Evolutionary conservation across 495 filamentous ascomycete species (phyloP), one percentile per base, ranked within the genome.

Genomic region (Neurospora sp.): DNA sequence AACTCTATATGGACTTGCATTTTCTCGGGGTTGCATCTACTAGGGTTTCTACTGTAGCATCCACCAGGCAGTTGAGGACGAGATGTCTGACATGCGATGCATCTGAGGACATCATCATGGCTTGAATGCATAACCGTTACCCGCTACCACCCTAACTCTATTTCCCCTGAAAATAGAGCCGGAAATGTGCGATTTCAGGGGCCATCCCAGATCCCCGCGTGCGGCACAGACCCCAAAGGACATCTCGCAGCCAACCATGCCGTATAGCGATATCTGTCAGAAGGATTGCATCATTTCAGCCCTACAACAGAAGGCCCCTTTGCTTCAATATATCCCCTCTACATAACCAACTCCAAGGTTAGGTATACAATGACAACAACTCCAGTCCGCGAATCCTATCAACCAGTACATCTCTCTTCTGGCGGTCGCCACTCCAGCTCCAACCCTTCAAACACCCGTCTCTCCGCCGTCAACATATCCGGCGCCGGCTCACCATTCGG

Each of bases 391-490:
- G 5, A 20, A 5, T 12, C n/a, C 18, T 1, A 35, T 76, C 69
- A 96, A 48, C 90, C 87, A 1, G 94, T 94, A 78, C 92, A 94
- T 75, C 94, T 87, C 78, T 94, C 90, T 74, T 86, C 87, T 1
- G 96, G 91, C 53, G 88, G 84, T 48, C 90, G 84, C 85, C 88
- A 99, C 44, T 86, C 87, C 75, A 98, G 77, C 0, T 90, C 93
- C 73, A 99, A 75, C 7, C 89, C 89, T 76, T 90, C 88, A 86
- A 99, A 96, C 11, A 97, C 90, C 71, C 88, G 85, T 78, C 84
- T 89, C 85, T 99, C 96, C 9, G 92, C 90, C 71, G 91, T 90
- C 80, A 89, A 81, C 89, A 77, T 87, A 84, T 83, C 82, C 71
- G 75, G 88, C 81, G 74, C 85, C 75, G 74, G 83, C 70, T 75